Evolutionary conservation across 2,329 filamentous ascomycete genomes (phyloP), one percentile per base, ranked within the genome.

Genomic region (Cladobotryum protrusum): DNA sequence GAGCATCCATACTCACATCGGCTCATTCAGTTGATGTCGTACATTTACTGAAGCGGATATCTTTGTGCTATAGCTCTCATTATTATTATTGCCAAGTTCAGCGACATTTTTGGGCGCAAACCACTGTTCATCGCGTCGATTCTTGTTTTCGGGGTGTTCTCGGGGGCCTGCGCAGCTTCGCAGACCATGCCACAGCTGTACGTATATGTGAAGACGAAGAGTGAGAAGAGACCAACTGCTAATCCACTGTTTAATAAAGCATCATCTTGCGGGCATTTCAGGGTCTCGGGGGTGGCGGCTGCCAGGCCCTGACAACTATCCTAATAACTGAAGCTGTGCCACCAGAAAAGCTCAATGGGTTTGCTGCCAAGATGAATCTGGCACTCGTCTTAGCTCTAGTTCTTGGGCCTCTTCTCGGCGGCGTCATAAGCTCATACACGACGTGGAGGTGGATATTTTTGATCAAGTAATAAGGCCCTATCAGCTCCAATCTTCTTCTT

Each of bases 371-470:
- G 34, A 59, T 63, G 52, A 71, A 66, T 54, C 63, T 47, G 15
- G 47, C 72, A 1, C 63, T 76, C 4, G 71, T 72, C 1, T 60
- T 75, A 8, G 72, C 75, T 0, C 74, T 74, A 49, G 67, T 78
- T 3, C 63, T 78, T 0, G 76, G 76, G 0, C 74, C 76, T 0
- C 53, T 78, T 3, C 59, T 78, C 2, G 76, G 76, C 17, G 76
- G 75, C 0, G 65, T 67, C 7, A 73, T 78, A n/a, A 69, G 70
- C 0, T 64, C 67, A 14, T 57, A 62, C 3, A 64, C 67, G 14
- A 67, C 59, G 5, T 79, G 76, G 76, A 64, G 71, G 17, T 74
- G 73, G 61, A 71, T 78, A 24, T 78, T 78, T 57, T 71, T 71
- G 60, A 69, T 77, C 56, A 78, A 79, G 24, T 29, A 29, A 24